Conservation (phyloP, 2,329 filamentous ascomycete species). For the Metarhizium album region DNA sequence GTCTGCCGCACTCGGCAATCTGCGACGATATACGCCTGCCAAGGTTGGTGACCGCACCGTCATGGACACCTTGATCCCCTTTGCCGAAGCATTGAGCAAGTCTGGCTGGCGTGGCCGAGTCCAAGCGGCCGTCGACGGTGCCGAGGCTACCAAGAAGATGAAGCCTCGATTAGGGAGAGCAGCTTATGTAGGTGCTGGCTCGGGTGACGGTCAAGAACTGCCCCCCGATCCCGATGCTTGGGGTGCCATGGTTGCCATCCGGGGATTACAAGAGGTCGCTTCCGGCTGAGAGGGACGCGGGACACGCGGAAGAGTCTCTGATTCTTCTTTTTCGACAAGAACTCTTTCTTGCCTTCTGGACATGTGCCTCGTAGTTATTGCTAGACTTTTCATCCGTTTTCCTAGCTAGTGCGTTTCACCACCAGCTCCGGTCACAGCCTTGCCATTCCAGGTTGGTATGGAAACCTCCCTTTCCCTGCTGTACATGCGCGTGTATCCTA, state of each 20-base stretch:
- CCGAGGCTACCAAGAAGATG: conserved; percentile 54
- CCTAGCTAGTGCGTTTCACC: background rate
- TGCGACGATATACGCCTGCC: conserved; percentile 43
- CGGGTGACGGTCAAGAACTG: conserved; percentile 36
- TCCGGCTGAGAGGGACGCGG: background rate
- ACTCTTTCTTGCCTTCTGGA: background rate
- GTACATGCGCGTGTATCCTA: too few species aligned
- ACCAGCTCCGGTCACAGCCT: background rate
- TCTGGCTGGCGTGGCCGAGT: conserved; percentile 46
- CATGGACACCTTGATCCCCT: conserved; percentile 47
- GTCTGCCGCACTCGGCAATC: conserved; percentile 30
- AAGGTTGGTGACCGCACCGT: conserved; percentile 45
- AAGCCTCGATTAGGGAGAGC: conserved; percentile 55
- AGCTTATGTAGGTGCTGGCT: conserved; percentile 53
- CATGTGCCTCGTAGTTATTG: background rate
- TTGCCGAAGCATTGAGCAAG: conserved; percentile 34
- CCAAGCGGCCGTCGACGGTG: conserved; percentile 46
- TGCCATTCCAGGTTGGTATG: too few species aligned
- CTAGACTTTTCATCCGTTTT: background rate
- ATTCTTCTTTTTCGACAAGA: too few species aligned
- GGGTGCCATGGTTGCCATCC: conserved; percentile 50
- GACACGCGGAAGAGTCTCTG: too few species aligned
- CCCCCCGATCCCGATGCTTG: conserved; percentile 62
- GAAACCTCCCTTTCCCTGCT: too few species aligned
- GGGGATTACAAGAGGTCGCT: conserved; percentile 21